Base-by-base conservation (phyloP, 169 alveolate species). In the Hepatocystis sp. region DNA sequence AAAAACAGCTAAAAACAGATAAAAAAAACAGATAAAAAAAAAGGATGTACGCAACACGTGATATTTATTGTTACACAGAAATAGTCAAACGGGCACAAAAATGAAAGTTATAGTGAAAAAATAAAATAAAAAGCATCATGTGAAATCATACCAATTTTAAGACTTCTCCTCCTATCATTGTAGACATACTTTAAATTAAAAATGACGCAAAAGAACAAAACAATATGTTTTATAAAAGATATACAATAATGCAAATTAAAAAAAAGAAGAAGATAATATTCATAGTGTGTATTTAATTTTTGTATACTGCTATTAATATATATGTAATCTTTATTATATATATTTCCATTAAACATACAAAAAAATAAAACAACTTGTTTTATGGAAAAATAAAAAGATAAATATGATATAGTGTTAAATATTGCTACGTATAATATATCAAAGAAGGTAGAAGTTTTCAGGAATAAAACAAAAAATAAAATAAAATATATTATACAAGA, bases 321-420 rank as follows among this genome's bases (percentile, higher is more conserved):
- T 3, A 71, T 36, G 44, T 71, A 71, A 71, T 71, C 71, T 10
- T 15, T 11, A 28, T 71, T 71, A 23, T 71, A 71, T 15, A 71
- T 32, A 71, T 71, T 71, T 2, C 86, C 86, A 71, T 71, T 46
- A 1, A 71, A 71, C 2, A 44, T 56, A 56, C 25, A 71, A 71
- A 71, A 71, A 1, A 71, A 71, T 27, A 71, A 44, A 71, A 71
- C 49, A 36, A 71, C 53, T 23, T 71, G 86, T 32, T 71, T 71
- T 15, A 71, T 19, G 1, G 86, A 71, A 17, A 71, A 71, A 42
- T 71, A 71, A 25, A 56, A 71, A 28, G 86, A 71, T 19, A 71
- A 71, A 23, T 71, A 47, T 17, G 65, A 28, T 47, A 71, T 28
- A 13, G 86, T 42, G 30, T 71, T 71, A 28, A 71, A 30, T 55